Percentiles rank a stretch among this genome's conserved stretches.
phyloP scores from a whole-genome alignment of 2,329 filamentous ascomycete species.

The Rhynchosporium agropyri region DNA sequence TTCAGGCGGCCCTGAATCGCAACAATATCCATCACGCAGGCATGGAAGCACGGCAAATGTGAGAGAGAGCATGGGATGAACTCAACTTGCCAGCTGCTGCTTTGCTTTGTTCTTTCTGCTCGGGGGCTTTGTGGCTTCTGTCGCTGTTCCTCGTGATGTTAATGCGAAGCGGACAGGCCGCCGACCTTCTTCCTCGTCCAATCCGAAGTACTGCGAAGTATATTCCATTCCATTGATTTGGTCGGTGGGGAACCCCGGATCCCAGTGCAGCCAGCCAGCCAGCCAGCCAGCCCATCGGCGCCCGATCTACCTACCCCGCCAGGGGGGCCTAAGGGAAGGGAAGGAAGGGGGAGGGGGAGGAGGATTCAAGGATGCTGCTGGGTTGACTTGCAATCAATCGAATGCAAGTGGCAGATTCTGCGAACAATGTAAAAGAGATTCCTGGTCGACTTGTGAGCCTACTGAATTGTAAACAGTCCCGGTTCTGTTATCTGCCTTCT shows the following conservation, averaged over 20 bases:
- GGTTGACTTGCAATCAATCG: conserved; percentile 12
- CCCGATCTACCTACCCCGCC: conserved; percentile 25
- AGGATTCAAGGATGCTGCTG: conserved; percentile 2
- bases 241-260: conserved; percentile 15
- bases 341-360: neutral
- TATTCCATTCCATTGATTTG: conserved; percentile 14
- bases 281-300: conserved; percentile 20
- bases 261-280: conserved; percentile 16
- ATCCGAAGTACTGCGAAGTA: conserved; percentile 19
- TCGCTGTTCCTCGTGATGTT: conserved; percentile 15
- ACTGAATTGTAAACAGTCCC: conserved; percentile 1
- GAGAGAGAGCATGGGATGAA: neutral
- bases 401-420: neutral
- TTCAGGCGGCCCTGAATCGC: conserved; percentile 13
- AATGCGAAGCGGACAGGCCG: conserved; percentile 21
- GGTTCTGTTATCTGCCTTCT: conserved; percentile 4
- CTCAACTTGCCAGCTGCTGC: conserved; percentile 6
- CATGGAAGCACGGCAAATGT: neutral
- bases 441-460: neutral
- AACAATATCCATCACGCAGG: neutral
- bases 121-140: neutral
- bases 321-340: neutral
- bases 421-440: neutral
- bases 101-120: conserved; percentile 1
- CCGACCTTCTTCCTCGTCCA: conserved; percentile 18